A percentile compares a stretch with the other conserved stretches of the same genome.
These are phyloP conservation scores for Aleurites moluccanus DNA, from an alignment of 441 rosid genomes.

Conservation along the genomic window DNA sequence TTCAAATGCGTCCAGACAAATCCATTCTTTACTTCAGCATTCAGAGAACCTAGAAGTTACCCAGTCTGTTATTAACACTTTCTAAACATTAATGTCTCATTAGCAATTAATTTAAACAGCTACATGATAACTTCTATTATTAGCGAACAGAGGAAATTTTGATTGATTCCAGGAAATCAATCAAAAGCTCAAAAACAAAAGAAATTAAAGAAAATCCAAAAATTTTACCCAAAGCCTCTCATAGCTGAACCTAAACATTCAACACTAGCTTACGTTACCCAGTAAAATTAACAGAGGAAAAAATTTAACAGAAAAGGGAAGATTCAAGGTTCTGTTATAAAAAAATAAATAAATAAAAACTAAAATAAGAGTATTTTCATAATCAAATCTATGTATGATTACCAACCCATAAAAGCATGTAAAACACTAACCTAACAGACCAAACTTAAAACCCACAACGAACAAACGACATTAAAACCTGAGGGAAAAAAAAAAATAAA, in stretches of 20 bases:
- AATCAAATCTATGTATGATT: not conserved
- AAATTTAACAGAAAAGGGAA: not conserved
- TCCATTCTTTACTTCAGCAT: conserved; percentile 4
- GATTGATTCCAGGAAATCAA: not conserved
- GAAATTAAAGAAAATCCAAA: not conserved
- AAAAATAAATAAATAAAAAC: too few relatives aligned
- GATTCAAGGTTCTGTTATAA: not conserved
- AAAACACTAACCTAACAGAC: not conserved
- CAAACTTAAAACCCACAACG: not conserved
- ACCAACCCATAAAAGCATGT: not conserved
- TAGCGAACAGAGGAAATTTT: conserved; percentile 13
- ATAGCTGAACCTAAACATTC: not conserved
- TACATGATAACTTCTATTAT: too few relatives aligned
- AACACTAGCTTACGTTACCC: not conserved
- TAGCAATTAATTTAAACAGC: conserved; percentile 36
- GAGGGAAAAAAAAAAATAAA: not conserved
- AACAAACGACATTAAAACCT: not conserved
- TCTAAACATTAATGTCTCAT: conserved; percentile 22
- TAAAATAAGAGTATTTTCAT: too few relatives aligned
- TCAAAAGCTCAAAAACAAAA: not conserved
- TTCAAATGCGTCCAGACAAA: not conserved
- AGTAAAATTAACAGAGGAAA: not conserved
- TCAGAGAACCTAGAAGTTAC: conserved; percentile 20
- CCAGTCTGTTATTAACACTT: too few relatives aligned
- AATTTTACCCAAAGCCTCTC: not conserved